Percentiles rank a stretch among this genome's conserved stretches.
These are phyloP conservation scores for Lichtheimia ornata DNA, from an alignment of 371 early-diverging fungal genomes.

Conservation along the genomic window DNA sequence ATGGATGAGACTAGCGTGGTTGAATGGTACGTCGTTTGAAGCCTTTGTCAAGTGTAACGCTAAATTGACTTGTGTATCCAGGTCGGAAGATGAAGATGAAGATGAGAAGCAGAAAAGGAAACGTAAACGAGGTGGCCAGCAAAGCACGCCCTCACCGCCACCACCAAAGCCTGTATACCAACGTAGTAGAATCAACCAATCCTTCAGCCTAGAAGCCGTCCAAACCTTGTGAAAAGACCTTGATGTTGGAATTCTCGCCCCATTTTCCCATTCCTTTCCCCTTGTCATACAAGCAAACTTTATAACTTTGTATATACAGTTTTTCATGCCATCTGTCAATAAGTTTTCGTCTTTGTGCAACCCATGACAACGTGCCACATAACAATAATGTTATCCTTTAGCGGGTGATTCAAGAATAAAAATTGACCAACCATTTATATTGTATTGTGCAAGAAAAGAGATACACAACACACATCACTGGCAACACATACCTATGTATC, in stretches of 20 bases:
- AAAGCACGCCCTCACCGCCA: not conserved
- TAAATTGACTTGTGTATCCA: not conserved
- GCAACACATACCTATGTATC: not conserved
- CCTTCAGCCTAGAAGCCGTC: conserved; percentile 15
- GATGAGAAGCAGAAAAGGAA: conserved; percentile 10
- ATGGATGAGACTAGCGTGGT: conserved; percentile 55
- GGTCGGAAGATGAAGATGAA: conserved; percentile 34
- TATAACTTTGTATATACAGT: not conserved
- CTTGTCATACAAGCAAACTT: not conserved
- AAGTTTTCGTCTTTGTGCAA: conserved; percentile 9
- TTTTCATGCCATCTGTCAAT: conserved; percentile 6
- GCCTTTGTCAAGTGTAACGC: not conserved
- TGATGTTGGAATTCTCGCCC: too few relatives aligned
- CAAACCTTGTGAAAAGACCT: not conserved
- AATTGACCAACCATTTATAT: too few relatives aligned
- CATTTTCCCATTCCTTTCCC: not conserved
- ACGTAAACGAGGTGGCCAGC: conserved; percentile 11
- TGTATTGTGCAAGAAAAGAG: conserved; percentile 1
- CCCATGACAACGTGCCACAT: conserved; percentile 17
- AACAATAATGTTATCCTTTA: conserved; percentile 6
- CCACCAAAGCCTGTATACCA: not conserved
- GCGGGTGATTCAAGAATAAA: conserved; percentile 3
- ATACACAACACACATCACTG: not conserved
- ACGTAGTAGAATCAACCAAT: conserved; percentile 13
- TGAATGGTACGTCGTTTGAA: conserved; percentile 37